Evolutionary conservation across 1,284 basidiomycete genomes (phyloP), one percentile per base, ranked within the genome.

Genomic region (Moesziomyces antarcticus): DNA sequence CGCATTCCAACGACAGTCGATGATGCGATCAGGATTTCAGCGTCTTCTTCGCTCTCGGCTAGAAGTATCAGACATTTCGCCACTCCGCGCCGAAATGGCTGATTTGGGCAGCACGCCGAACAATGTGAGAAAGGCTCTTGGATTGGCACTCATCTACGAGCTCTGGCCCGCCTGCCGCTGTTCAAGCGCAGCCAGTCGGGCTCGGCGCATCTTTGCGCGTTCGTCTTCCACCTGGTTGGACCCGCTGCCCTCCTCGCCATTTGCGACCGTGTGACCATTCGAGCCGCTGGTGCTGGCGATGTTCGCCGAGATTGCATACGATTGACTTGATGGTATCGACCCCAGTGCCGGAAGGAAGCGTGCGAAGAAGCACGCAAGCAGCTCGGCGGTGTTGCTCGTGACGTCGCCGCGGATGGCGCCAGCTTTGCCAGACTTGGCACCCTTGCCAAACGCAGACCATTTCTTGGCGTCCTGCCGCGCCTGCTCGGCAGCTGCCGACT

Each of bases 361-460:
- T 16, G 64, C 59, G 56, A 81, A 81, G 53, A 73, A 72, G 53
- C 75, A 78, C 2, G 74, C 73, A 4, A 80, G 56, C 14, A 81
- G 47, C 37, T 78, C 78, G 33, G 68, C 65, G 22, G 61, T 56
- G 30, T 71, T 63, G 44, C 59, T 73, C 35, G 79, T 66, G 18
- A 65, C 24, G 47, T 81, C 79, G 41, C 73, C 77, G 3, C 71
- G 67, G 48, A 69, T 59, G 20, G 58, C 59, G 5, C 62, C 64
- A 3, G 37, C 27, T 1, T 49, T 30, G 25, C 68, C 57, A 16
- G 43, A 51, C 18, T 21, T 53, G 14, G 46, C 47, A 10, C 52
- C 58, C 48, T 71, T 66, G 33, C 62, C 63, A 10, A 66, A 63
- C 5, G 55, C 52, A 5, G 52, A 51, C 64, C 59, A 60, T 44